These are phyloP conservation scores for Ascochyta koolunga DNA, from an alignment of 2,329 filamentous ascomycete species.

Conservation along the genomic window DNA sequence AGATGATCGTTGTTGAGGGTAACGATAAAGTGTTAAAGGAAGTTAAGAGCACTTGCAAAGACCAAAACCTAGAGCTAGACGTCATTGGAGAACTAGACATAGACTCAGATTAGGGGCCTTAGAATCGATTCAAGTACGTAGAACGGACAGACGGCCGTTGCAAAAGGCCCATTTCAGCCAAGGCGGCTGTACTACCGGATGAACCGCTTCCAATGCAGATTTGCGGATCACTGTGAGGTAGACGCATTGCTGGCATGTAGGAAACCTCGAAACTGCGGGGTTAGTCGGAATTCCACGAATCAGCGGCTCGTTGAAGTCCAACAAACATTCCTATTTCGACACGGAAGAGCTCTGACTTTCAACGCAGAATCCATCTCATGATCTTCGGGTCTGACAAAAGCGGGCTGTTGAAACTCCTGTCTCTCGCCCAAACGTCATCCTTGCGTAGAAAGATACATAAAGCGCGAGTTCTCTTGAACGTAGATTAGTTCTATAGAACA, in stretches of 20 bases:
- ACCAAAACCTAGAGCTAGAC: slow-evolving; percentile 27
- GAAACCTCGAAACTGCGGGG: neutral
- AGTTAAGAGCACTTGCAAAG: slow-evolving; percentile 34
- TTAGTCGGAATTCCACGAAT: slow-evolving; percentile 2
- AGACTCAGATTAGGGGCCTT: slow-evolving; percentile 3
- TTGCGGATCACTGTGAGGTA: neutral
- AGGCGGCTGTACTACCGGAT: neutral
- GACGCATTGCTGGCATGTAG: neutral
- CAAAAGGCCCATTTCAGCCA: neutral
- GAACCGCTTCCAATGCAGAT: neutral
- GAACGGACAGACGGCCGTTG: neutral
- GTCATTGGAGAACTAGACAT: slow-evolving; percentile 58
- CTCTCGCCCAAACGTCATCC: neutral
- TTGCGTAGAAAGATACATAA: neutral
- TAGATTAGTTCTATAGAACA: no score
- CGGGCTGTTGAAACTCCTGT: neutral
- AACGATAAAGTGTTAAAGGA: slow-evolving; percentile 29
- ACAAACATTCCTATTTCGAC: neutral
- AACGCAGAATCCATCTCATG: neutral
- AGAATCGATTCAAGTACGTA: neutral
- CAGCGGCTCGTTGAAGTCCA: neutral
- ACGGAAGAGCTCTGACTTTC: neutral
- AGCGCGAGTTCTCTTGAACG: no score
- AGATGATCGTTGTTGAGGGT: slow-evolving; percentile 34
- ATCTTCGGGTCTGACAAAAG: neutral